These are phyloP conservation scores for Nannizziopsis arthrosporioides DNA, from an alignment of 2,329 filamentous ascomycete species.

Conservation along the genomic window DNA sequence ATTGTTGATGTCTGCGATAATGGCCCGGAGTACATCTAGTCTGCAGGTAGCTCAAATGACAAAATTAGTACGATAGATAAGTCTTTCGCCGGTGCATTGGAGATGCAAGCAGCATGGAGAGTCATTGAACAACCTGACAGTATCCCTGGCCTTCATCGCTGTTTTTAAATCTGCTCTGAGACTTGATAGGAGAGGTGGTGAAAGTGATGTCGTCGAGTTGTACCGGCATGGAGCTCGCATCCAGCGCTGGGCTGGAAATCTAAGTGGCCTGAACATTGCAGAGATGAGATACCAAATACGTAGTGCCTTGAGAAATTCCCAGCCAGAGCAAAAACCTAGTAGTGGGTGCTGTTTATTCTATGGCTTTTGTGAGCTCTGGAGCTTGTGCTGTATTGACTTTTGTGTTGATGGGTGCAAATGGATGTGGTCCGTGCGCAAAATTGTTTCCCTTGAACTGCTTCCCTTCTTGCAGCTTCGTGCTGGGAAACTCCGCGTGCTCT, in stretches of 20 bases:
- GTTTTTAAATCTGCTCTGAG: constrained; percentile 38
- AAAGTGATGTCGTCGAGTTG: constrained; percentile 28
- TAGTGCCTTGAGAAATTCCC: background rate
- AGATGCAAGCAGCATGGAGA: background rate
- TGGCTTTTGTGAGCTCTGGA: background rate
- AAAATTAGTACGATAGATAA: constrained; percentile 7
- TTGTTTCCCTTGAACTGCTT: constrained; percentile 21
- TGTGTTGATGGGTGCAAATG: constrained; percentile 1
- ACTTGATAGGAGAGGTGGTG: constrained; percentile 35
- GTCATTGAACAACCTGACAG: constrained; percentile 26
- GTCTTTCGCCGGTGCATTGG: background rate
- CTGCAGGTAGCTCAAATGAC: constrained; percentile 19
- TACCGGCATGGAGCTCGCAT: constrained; percentile 24
- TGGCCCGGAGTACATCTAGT: constrained; percentile 38
- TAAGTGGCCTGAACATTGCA: constrained; percentile 26
- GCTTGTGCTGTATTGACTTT: background rate
- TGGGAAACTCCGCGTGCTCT: background rate
- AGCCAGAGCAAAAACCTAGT: background rate
- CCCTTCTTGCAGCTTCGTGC: background rate
- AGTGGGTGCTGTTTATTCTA: background rate
- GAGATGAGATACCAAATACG: background rate
- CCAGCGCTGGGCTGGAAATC: constrained; percentile 20
- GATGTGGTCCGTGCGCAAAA: constrained; percentile 26
- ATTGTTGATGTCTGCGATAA: constrained; percentile 41
- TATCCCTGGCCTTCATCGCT: constrained; percentile 41